Evolutionary conservation across 495 filamentous ascomycete genomes (phyloP).

Genomic region (Annulohypoxylon moriforme): DNA sequence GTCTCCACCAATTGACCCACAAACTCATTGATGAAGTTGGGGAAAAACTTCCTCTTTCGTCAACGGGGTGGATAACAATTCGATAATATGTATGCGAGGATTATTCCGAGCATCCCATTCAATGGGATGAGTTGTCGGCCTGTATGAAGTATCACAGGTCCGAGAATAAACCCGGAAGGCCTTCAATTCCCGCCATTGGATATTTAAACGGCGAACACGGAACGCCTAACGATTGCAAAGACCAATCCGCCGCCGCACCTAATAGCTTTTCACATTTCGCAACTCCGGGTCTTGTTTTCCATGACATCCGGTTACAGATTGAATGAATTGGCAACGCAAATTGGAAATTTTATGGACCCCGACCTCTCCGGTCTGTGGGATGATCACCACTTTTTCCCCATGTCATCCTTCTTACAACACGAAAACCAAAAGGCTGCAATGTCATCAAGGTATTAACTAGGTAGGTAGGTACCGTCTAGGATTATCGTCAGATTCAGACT

Average conservation of each 20-base stretch:
- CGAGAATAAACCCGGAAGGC: not conserved
- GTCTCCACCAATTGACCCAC: slow-evolving; percentile 33
- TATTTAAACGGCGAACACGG: not conserved
- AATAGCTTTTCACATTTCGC: not conserved
- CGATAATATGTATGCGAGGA: slow-evolving; percentile 14
- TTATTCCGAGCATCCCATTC: not conserved
- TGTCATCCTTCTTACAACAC: not conserved
- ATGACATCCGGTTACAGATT: not conserved
- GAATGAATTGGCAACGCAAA: not conserved
- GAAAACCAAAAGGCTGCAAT: not conserved
- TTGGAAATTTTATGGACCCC: not conserved
- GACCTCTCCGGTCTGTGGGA: not conserved
- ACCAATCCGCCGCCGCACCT: not conserved
- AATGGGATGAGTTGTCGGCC: not conserved
- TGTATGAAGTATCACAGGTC: slow-evolving; percentile 1
- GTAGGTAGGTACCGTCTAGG: not conserved
- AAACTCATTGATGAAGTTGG: slow-evolving; percentile 14
- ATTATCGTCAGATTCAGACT: not conserved
- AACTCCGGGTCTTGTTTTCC: not conserved
- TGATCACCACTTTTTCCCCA: not conserved
- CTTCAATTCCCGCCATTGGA: not conserved
- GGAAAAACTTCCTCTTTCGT: slow-evolving; percentile 21
- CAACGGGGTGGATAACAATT: slow-evolving; percentile 10
- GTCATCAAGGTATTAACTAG: not conserved
- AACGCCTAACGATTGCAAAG: not conserved